These are phyloP conservation scores for Calocybe gambosa DNA, from an alignment of 1,284 basidiomycete species.

Conservation along the genomic window DNA sequence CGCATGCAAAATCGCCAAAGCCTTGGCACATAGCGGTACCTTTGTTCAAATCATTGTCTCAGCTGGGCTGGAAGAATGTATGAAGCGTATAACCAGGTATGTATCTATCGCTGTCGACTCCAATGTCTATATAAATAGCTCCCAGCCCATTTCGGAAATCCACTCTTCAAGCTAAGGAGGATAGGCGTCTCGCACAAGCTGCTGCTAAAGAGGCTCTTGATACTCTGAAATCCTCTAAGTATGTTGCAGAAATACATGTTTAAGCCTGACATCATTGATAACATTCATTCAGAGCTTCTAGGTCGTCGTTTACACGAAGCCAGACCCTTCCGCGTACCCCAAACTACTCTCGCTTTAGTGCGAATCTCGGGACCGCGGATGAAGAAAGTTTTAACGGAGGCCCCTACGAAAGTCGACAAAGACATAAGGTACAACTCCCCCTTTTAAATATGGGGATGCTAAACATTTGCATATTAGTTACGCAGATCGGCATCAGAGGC, in stretches of 20 bases:
- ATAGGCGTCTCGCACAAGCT: slow-evolving; percentile 7
- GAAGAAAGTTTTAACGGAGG: not conserved
- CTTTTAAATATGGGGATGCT: not conserved
- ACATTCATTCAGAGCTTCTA: not conserved
- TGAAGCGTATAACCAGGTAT: slow-evolving; percentile 12
- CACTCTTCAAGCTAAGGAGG: slow-evolving; percentile 6
- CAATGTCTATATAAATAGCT: not conserved
- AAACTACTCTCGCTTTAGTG: not conserved
- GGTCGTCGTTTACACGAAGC: not conserved
- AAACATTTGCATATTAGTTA: not conserved
- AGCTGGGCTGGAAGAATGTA: slow-evolving; percentile 7
- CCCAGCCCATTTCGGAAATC: slow-evolving; percentile 11
- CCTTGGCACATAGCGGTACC: slow-evolving; percentile 9
- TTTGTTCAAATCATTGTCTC: slow-evolving; percentile 8
- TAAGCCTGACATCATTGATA: not conserved
- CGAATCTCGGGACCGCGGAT: not conserved
- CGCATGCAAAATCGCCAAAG: slow-evolving; percentile 13
- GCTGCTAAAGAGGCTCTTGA: slow-evolving; percentile 11
- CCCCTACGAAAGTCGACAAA: not conserved
- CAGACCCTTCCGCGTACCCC: not conserved
- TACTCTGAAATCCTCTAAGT: slow-evolving; percentile 9
- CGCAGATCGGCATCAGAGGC: not conserved
- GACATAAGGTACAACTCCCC: not conserved
- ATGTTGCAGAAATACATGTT: not conserved
- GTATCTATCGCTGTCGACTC: not conserved